Conservation (phyloP, 345 rosid genomes). For the Syzygium oleosum region DNA sequence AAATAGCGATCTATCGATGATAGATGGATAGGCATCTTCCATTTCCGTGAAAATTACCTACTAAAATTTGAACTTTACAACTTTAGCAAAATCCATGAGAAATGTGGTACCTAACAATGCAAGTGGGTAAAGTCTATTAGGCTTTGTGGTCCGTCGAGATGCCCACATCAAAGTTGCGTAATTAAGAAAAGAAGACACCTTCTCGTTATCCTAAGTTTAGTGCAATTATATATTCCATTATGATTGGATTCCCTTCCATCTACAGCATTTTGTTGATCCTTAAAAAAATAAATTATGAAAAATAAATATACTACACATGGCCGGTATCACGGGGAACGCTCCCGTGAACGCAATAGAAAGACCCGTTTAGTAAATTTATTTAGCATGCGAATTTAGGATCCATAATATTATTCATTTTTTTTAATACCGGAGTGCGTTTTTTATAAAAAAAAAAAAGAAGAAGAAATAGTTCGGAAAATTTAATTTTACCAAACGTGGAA, state of each 20-base stretch:
- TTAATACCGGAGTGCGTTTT: neutral
- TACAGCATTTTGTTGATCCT: neutral
- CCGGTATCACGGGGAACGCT: neutral
- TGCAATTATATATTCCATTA: neutral
- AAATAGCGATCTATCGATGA: neutral
- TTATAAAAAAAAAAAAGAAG: fast-evolving
- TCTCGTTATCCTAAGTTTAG: neutral
- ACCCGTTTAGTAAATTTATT: neutral
- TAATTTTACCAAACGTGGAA: neutral
- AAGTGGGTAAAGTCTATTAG: neutral
- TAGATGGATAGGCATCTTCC: neutral
- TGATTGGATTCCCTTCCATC: neutral
- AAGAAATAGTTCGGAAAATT: too few species aligned
- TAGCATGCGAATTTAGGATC: neutral
- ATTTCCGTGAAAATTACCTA: neutral
- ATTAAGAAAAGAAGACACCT: neutral
- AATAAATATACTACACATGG: neutral
- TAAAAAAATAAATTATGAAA: too few species aligned
- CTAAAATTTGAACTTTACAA: neutral
- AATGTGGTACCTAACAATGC: neutral
- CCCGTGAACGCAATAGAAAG: neutral
- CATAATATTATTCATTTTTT: neutral
- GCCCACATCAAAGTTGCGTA: neutral
- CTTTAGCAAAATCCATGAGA: neutral
- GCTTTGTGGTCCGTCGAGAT: neutral